These are phyloP conservation scores for Torrubiella hemipterigena DNA, from an alignment of 2,329 filamentous ascomycete species.

Conservation along the genomic window DNA sequence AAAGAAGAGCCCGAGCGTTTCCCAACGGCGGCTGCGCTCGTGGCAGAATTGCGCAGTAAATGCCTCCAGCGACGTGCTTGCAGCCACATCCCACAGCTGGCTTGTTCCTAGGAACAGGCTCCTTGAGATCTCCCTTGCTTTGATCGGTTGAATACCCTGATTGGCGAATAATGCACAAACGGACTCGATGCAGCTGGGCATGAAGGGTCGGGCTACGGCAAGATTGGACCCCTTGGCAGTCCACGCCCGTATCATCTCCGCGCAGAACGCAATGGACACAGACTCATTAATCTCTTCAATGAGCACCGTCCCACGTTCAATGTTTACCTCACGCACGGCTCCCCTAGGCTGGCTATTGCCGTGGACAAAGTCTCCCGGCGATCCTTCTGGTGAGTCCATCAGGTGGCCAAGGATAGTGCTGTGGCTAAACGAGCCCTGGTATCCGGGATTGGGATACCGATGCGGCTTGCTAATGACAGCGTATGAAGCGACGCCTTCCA, in stretches of 20 bases:
- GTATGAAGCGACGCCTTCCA: constrained; percentile 1
- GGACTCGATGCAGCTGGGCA: constrained; percentile 4
- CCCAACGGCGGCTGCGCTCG: constrained; percentile 11
- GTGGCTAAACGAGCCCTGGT: constrained; percentile 8
- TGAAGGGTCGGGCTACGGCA: constrained; percentile 5
- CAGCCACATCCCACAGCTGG: constrained; percentile 4
- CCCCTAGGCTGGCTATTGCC: constrained; percentile 2
- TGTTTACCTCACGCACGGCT: constrained; percentile 4
- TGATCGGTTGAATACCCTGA: constrained; percentile 1
- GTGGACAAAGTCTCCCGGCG: not conserved
- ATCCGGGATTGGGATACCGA: constrained; percentile 5
- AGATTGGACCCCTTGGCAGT: constrained; percentile 5
- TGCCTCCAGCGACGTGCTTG: constrained; percentile 4
- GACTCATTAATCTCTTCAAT: constrained; percentile 5
- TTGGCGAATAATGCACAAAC: constrained; percentile 4
- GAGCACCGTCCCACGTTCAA: constrained; percentile 2
- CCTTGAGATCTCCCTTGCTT: constrained; percentile 1
- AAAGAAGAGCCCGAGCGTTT: constrained; percentile 13
- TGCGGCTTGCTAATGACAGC: constrained; percentile 3
- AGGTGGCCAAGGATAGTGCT: constrained; percentile 7
- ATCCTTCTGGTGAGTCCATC: constrained; percentile 2
- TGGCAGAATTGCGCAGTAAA: constrained; percentile 9
- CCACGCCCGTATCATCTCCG: constrained; percentile 4
- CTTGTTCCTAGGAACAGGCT: constrained; percentile 9
- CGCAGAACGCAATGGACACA: constrained; percentile 5